phyloP scores from a whole-genome alignment of 2,329 filamentous ascomycete species.

The Arthroderma sp. region DNA sequence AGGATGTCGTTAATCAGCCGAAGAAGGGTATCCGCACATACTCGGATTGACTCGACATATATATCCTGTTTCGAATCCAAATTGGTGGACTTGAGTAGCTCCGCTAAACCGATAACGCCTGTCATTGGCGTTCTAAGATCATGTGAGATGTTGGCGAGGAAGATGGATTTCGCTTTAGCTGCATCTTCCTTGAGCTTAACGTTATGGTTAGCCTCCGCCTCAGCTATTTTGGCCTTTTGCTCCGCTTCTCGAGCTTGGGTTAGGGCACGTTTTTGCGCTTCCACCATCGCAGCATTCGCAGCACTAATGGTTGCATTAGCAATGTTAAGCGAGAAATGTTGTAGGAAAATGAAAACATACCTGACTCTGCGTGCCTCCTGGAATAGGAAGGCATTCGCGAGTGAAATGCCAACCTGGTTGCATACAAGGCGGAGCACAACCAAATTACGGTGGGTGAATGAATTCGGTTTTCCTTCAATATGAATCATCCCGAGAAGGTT shows the following conservation, averaged over 20 bases:
- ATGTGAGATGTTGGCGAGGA: conserved; percentile 85
- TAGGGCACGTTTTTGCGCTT: conserved; percentile 50
- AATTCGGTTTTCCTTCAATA: conserved; percentile 49
- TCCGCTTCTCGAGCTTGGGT: conserved; percentile 49
- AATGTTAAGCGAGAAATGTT: not conserved
- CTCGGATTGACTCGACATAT: conserved; percentile 50
- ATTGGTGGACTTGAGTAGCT: conserved; percentile 45
- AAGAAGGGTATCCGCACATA: conserved; percentile 60
- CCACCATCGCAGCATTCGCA: conserved; percentile 52
- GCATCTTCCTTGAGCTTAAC: conserved; percentile 55
- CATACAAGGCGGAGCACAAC: conserved; percentile 43
- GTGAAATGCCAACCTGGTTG: conserved; percentile 51
- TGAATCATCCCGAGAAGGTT: conserved; percentile 48
- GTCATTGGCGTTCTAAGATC: conserved; percentile 91
- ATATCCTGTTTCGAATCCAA: conserved; percentile 47
- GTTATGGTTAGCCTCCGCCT: conserved; percentile 51
- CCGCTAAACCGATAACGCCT: conserved; percentile 70
- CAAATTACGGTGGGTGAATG: conserved; percentile 48
- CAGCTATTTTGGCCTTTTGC: conserved; percentile 51
- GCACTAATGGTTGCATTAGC: conserved; percentile 26
- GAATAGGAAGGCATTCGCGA: conserved; percentile 52
- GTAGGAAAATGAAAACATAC: conserved; percentile 5
- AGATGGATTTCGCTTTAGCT: conserved; percentile 70
- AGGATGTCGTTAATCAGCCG: conserved; percentile 87
- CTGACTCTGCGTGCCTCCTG: conserved; percentile 47